Evolutionary conservation across 2,329 filamentous ascomycete species (phyloP), one percentile per base, ranked within the genome.

Genomic region (Ophiostoma fasciatum): DNA sequence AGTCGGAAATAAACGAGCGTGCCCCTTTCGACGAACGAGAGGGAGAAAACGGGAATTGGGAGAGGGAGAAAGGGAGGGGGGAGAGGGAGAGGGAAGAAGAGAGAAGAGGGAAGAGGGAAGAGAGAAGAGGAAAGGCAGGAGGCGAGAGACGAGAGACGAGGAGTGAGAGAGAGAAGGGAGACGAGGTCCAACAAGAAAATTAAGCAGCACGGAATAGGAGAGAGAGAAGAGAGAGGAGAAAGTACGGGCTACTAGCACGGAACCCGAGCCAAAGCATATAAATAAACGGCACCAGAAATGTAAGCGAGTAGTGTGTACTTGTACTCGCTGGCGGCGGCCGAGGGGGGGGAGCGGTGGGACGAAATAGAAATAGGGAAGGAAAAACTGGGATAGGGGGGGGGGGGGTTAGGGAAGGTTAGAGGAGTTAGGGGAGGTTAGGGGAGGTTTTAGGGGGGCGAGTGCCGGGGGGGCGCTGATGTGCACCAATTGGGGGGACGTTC

Each of bases 61-160:
- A 23, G 19, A 25, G 27, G 10, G 25, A 18, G 17, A 27, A n/a
- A 28, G 26, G 25, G 28, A 26, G 19, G 15, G 22, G 29, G 7
- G 13, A 22, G 22, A 13, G 26, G 15, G 22, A 7, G 13, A 31
- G 26, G 13, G 33, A 38, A 25, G 31, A 25, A 19, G 30, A 28
- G 20, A 34, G 20, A n/a, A 28, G 28, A 27, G 23, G 31, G 17
- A 35, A 36, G 21, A 30, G 20, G 11, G 17, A 31, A 29, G 28
- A 21, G 17, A 18, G 7, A 28, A 17, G 28, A 9, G 22, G 27
- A 21, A 18, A 15, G 17, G n/a, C 11, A 32, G 34, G 22, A 34
- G 23, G 32, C 28, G 31, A 30, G 31, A 31, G 32, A 35, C 23
- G 9, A 25, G 31, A 25, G 30, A 34, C 26, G 27, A 35, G 12